Evolutionary conservation across 164 flowering plant genomes (phyloP).

Genomic region (Tinospora cordifolia): DNA sequence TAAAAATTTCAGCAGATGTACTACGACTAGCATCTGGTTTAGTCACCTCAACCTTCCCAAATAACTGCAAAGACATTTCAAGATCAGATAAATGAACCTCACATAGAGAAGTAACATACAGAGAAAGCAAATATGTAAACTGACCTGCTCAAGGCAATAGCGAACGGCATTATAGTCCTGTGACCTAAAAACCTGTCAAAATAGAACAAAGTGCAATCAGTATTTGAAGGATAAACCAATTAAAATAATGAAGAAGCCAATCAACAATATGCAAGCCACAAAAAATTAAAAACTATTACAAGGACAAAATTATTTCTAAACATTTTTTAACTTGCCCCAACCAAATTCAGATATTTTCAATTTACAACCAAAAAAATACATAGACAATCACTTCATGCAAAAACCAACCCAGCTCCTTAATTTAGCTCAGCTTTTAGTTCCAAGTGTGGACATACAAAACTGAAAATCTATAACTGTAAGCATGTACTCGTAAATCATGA

Average conservation of each 20-base stretch:
- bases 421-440: too few relatives aligned
- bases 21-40: conserved; percentile 90
- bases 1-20: conserved; percentile 82
- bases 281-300: too few relatives aligned
- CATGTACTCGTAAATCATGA: background rate
- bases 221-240: background rate
- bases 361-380: background rate
- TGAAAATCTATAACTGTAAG: background rate
- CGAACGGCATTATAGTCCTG: conserved; percentile 80
- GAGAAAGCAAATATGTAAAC: background rate
- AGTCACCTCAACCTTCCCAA: conserved; percentile 86
- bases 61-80: conserved; percentile 45
- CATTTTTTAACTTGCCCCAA: background rate
- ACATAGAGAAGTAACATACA: background rate
- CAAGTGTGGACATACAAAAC: background rate
- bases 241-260: background rate
- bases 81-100: conserved; percentile 8
- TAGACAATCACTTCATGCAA: background rate
- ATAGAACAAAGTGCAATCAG: conserved; percentile 4
- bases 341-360: background rate
- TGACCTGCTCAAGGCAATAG: conserved; percentile 80
- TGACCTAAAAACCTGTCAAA: conserved; percentile 77
- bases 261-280: background rate
- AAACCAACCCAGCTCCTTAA: background rate
- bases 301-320: too few relatives aligned